Conservation (phyloP, 805 yeast species). For the Yueomyces sinensis region DNA sequence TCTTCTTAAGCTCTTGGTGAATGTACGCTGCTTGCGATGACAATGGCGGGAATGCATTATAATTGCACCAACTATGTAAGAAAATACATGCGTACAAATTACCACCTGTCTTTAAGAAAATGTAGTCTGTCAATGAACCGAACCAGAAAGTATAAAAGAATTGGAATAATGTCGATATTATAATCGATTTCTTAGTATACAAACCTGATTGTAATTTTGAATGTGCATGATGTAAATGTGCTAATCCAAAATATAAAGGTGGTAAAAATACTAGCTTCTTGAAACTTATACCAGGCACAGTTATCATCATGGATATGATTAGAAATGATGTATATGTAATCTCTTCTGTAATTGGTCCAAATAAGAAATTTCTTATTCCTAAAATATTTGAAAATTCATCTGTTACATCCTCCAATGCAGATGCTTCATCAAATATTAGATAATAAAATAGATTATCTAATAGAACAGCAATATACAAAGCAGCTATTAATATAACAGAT, state of each 20-base stretch:
- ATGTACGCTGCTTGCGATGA: neutral
- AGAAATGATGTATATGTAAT: constrained; percentile 17
- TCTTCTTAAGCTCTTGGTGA: too few relatives aligned
- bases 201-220: constrained; percentile 12
- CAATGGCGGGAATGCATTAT: constrained; percentile 20
- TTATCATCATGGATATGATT: constrained; percentile 9
- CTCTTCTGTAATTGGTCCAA: constrained; percentile 25
- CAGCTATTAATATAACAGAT: constrained; percentile 9
- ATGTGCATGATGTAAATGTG: constrained; percentile 24
- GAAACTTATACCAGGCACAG: constrained; percentile 2
- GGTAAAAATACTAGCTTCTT: constrained; percentile 10
- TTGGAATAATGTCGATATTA: constrained; percentile 13
- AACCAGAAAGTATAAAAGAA: constrained; percentile 20
- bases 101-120: constrained; percentile 18
- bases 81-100: constrained; percentile 19
- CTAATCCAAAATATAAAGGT: constrained; percentile 23
- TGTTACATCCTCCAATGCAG: constrained; percentile 5
- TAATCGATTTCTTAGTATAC: constrained; percentile 6
- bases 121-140: constrained; percentile 21
- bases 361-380: constrained; percentile 21
- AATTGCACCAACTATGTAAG: constrained; percentile 20
- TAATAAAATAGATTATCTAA: constrained; percentile 12
- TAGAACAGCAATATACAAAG: constrained; percentile 18
- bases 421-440: constrained; percentile 4
- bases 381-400: constrained; percentile 16